Conservation (phyloP, 129 eudicot species). For the Helichrysum umbraculigerum region DNA sequence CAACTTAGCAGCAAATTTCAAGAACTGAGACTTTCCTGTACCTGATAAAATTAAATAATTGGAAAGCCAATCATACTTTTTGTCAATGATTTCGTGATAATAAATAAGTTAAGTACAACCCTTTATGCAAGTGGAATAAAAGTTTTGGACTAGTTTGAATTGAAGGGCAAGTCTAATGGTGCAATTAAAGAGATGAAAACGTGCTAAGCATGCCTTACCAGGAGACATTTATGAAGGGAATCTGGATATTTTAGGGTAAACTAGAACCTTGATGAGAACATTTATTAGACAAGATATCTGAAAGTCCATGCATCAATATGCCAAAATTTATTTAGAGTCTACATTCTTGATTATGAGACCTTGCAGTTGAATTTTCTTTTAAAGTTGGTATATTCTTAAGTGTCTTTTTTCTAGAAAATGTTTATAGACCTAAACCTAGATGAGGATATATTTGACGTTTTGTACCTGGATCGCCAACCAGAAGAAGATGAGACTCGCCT, state of each 20-base stretch:
- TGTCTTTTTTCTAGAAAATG: neutral
- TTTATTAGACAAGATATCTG: neutral
- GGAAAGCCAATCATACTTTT: neutral
- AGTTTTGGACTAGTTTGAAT: neutral
- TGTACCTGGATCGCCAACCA: constrained; percentile 97
- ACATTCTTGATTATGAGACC: neutral
- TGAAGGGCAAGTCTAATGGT: neutral
- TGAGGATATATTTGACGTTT: neutral
- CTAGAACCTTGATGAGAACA: neutral
- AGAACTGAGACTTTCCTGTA: constrained; percentile 95
- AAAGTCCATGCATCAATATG: neutral
- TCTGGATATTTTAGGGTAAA: neutral
- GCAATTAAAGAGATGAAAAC: neutral
- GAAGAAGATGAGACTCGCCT: constrained; percentile 97
- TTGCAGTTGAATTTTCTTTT: neutral
- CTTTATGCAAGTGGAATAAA: neutral
- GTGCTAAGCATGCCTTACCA: neutral
- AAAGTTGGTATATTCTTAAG: neutral
- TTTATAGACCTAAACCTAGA: constrained; percentile 1
- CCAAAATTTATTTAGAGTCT: neutral
- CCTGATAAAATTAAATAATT: constrained; percentile 43
- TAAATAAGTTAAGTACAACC: neutral
- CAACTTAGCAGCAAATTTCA: constrained; percentile 94
- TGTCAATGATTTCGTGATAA: neutral
- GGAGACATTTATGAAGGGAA: neutral